Base-by-base conservation (phyloP, 805 yeast genomes). In the Suhomyces faveliae region DNA sequence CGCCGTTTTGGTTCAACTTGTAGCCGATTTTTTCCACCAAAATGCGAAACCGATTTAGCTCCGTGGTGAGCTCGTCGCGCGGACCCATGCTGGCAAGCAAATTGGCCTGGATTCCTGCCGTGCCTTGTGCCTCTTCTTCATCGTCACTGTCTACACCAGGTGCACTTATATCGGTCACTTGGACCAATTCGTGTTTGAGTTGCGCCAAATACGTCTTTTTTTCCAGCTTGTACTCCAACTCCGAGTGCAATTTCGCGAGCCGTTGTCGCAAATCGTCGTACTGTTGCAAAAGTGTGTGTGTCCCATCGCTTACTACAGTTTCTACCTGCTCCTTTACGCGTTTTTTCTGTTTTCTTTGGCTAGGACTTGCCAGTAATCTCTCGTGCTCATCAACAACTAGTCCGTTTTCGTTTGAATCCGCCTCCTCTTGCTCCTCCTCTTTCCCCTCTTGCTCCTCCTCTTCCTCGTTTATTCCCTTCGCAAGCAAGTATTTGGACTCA, bases 401-500 rank as follows among this genome's bases (percentile, higher is more conserved):
- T 11, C 25, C 40, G 12, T 40, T 47, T 12, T 57, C 51, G 40
- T 48, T 47, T 24, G n/a, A n/a, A n/a, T 50, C 55, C 17, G 40
- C 40, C 12, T 38, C 49, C 17, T 22, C 7, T 12, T n/a, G 35
- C 5, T 17, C 39, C 12, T 42, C 50, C 3, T 19, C 48, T 7
- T 44, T 48, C 1, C 24, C 44, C 22, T 42, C 48, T 1, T 46
- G 52, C 2, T 46, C 57, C 10, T 38, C 50, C 5, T 43, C 35
- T 5, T 43, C 37, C n/a, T 35, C 35, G 12, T 25, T 30, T 12
- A 21, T 21, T 2, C 25, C 50, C n/a, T 42, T 37, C 11, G 48
- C 45, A 56, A 42, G 63, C 41, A 71, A 56, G 46, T 68, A 65
- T 48, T 60, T 61, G 8, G 64, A 49, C 40, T 68, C 70, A 2